Percentiles rank a stretch among this genome's conserved stretches.
Evolutionary conservation across 2,329 filamentous ascomycete species (phyloP).

Genomic region (Sarocladium brachiariae): DNA sequence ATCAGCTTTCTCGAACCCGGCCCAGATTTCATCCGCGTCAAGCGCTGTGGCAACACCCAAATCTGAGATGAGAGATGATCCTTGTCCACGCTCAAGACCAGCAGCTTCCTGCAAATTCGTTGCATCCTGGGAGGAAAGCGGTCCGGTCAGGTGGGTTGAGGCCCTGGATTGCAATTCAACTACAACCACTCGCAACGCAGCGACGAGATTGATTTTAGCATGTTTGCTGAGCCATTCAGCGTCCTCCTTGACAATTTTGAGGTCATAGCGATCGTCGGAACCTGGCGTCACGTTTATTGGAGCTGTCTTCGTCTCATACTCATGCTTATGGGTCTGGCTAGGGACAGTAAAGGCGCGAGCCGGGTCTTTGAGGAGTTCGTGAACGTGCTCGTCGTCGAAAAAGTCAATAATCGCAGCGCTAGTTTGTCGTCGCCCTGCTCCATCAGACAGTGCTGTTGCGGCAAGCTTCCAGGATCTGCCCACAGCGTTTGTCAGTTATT

Average conservation of each 20-base stretch:
- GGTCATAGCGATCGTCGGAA: constrained; percentile 59
- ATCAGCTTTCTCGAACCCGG: constrained; percentile 55
- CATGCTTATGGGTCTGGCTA: constrained; percentile 57
- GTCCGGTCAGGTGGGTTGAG: constrained; percentile 62
- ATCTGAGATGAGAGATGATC: constrained; percentile 49
- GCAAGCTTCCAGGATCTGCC: constrained; percentile 56
- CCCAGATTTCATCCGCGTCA: constrained; percentile 48
- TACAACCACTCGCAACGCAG: constrained; percentile 71
- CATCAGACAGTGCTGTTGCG: constrained; percentile 49
- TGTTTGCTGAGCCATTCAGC: constrained; percentile 78
- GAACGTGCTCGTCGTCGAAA: constrained; percentile 62
- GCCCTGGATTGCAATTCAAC: constrained; percentile 79
- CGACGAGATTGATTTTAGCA: constrained; percentile 70
- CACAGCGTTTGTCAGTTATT: constrained; percentile 17
- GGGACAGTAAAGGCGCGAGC: constrained; percentile 58
- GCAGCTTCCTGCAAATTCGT: constrained; percentile 69
- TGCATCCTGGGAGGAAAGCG: constrained; percentile 71
- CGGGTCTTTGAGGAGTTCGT: constrained; percentile 61
- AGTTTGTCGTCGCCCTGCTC: constrained; percentile 46
- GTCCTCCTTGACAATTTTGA: constrained; percentile 78
- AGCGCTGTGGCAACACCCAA: constrained; percentile 37
- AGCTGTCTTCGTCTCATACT: constrained; percentile 78
- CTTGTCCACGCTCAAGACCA: constrained; percentile 54
- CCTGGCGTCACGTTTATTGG: constrained; percentile 75
- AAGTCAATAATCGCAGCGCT: constrained; percentile 57